Evolutionary conservation across 768 basidiomycete species (phyloP).

Genomic region (Kwoniella mangroviensis): DNA sequence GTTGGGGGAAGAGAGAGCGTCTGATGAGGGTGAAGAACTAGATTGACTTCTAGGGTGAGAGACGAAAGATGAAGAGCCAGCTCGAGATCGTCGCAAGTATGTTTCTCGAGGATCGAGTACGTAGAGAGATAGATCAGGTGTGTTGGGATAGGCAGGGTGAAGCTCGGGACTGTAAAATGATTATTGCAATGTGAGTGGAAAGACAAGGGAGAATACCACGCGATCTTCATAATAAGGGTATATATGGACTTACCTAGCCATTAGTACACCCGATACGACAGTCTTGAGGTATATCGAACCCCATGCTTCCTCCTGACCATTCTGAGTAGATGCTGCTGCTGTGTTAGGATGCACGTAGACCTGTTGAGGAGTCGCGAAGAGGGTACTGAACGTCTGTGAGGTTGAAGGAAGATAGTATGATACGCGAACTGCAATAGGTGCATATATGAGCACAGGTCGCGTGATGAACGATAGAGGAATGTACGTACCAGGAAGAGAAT

Average conservation of each 20-base stretch:
- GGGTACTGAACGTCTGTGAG: conserved; percentile 38
- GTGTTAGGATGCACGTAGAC: conserved; percentile 50
- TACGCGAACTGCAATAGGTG: conserved; percentile 37
- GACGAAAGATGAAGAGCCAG: conserved; percentile 28
- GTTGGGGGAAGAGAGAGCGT: conserved; percentile 30
- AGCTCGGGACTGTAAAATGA: conserved; percentile 46
- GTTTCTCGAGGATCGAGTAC: conserved; percentile 53
- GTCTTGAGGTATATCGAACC: conserved; percentile 53
- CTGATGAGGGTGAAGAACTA: conserved; percentile 27
- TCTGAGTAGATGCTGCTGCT: conserved; percentile 17
- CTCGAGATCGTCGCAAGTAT: conserved; percentile 36
- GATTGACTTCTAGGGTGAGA: conserved; percentile 26
- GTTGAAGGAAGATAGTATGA: conserved; percentile 46
- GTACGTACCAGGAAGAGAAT: conserved; percentile 46
- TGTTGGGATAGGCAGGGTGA: conserved; percentile 27
- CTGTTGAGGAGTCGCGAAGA: conserved; percentile 40
- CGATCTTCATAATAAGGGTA: background rate
- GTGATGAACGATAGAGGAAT: background rate
- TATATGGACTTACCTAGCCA: conserved; percentile 40
- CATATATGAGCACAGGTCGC: conserved; percentile 2
- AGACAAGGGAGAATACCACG: background rate
- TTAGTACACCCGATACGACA: conserved; percentile 44
- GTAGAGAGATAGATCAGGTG: conserved; percentile 48
- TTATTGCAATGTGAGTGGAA: background rate
- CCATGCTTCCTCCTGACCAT: conserved; percentile 41